Conservation (phyloP, 2,329 filamentous ascomycete species). For the Tolypocladium sp. region DNA sequence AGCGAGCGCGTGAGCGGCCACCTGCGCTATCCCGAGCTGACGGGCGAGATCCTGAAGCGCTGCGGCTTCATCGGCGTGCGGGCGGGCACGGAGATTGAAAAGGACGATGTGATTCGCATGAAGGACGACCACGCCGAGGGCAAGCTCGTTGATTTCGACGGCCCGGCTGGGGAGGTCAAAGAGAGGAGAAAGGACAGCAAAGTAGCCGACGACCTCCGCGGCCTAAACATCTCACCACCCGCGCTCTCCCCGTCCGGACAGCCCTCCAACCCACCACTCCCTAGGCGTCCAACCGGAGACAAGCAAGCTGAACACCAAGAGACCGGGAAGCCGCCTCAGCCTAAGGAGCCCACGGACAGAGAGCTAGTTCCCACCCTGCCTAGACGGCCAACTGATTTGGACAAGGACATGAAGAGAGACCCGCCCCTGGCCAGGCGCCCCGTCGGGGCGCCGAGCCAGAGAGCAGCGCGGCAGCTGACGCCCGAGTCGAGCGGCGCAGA, state of each 20-base stretch:
- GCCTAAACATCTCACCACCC: constrained; percentile 18
- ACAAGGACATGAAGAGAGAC: not conserved
- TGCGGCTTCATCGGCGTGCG: constrained; percentile 41
- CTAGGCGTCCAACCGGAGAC: constrained; percentile 8
- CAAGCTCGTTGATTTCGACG: constrained; percentile 21
- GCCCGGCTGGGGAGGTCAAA: not conserved
- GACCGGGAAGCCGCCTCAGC: not conserved
- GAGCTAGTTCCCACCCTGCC: not conserved
- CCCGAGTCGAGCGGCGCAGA: constrained; percentile 17
- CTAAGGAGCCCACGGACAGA: not conserved
- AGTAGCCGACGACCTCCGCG: constrained; percentile 15
- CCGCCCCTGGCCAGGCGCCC: not conserved
- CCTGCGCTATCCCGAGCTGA: constrained; percentile 40
- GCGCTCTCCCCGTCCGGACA: constrained; percentile 5
- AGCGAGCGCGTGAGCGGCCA: constrained; percentile 45
- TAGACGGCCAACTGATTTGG: not conserved
- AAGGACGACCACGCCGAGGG: constrained; percentile 25
- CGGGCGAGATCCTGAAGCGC: constrained; percentile 39
- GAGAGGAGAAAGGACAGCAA: not conserved
- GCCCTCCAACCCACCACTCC: constrained; percentile 6
- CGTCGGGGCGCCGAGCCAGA: not conserved
- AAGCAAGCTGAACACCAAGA: not conserved
- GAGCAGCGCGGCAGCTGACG: constrained; percentile 11
- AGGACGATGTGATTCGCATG: constrained; percentile 40
- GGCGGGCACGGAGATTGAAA: constrained; percentile 37